Base-by-base conservation (phyloP, 768 basidiomycete genomes). In the Paxillus ammoniavirescens region DNA sequence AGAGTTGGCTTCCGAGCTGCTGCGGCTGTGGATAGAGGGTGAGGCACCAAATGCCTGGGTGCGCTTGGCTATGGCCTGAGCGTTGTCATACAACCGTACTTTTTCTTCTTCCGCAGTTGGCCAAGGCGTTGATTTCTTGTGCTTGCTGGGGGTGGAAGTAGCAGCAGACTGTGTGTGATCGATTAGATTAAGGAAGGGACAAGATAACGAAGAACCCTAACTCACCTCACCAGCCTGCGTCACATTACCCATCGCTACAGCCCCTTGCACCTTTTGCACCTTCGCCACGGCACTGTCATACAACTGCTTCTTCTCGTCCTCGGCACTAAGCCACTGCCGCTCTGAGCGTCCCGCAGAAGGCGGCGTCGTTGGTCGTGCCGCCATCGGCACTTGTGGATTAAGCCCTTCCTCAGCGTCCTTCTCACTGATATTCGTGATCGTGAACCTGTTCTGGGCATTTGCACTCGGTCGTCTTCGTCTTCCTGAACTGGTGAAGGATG, bases 91-190 rank as follows among this genome's bases (percentile, higher is more conserved):
- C n/a, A 90, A 64, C n/a, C 79, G 75, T 1, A 78, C 69, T 61
- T 93, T 92, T 65, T 93, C 91, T 51, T 84, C 81, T 68, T 91
- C 90, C 0, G 91, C 88, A 1, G 84, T 78, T 7, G 74, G 74
- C 87, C 87, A 91, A 17, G 63, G 44, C 3, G 61, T 2, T 0
- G 54, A 44, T 21, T 58, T 61, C 53, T 67, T 67, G 48, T 56
- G 46, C 12, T 26, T 26, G 26, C 26, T 26, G 58, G 41, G 14
- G 12, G 48, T 26, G 2, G 55, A n/a, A 9, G 49, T 4, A 33
- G 63, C 18, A 42, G 14, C 21, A 7, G 60, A 42, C 13, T 52
- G 21, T 37, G 21, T 37, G 59, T 68, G 23, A 43, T 49, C 14
- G 21, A 31, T 68, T 42, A 58, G 53, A 31, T 31, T n/a, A 17